Percentiles rank a stretch among this genome's conserved stretches.
Conservation (phyloP, 148 eudicot species). For the Tetragonia tetragonoides region DNA sequence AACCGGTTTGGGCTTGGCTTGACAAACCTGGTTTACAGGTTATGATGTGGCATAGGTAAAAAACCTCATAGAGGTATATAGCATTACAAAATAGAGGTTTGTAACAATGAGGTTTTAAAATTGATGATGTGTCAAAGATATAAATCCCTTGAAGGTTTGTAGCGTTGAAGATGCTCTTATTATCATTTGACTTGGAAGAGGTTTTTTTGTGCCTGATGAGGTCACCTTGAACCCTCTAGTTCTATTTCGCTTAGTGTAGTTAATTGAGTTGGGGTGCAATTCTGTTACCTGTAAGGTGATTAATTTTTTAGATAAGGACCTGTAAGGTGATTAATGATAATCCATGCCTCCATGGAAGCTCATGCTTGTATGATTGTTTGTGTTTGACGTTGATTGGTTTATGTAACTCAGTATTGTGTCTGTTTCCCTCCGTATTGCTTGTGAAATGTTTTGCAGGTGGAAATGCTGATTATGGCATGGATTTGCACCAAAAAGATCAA, state of each 20-base stretch:
- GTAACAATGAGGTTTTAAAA: no score
- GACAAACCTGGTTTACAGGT: no score
- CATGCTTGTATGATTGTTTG: background rate
- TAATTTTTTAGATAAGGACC: no score
- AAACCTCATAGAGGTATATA: no score
- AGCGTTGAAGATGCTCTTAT: background rate
- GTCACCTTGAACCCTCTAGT: background rate
- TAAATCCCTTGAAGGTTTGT: no score
- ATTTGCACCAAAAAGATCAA: constrained; percentile 58
- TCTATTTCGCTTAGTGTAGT: background rate
- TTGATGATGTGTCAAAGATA: no score
- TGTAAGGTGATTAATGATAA: background rate
- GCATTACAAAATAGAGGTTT: no score
- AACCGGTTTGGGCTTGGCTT: no score
- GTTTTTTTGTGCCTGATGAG: background rate
- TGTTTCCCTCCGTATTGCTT: background rate
- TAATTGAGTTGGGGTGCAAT: background rate
- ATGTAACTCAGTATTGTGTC: background rate
- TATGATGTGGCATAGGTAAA: no score
- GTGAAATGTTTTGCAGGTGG: constrained; percentile 34
- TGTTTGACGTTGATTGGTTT: background rate
- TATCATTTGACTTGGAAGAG: background rate
- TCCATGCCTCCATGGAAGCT: background rate
- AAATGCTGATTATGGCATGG: constrained; percentile 41
- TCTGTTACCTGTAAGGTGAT: background rate